These are phyloP conservation scores for Tausonia pullulans DNA, from an alignment of 1,284 basidiomycete species.

Conservation along the genomic window DNA sequence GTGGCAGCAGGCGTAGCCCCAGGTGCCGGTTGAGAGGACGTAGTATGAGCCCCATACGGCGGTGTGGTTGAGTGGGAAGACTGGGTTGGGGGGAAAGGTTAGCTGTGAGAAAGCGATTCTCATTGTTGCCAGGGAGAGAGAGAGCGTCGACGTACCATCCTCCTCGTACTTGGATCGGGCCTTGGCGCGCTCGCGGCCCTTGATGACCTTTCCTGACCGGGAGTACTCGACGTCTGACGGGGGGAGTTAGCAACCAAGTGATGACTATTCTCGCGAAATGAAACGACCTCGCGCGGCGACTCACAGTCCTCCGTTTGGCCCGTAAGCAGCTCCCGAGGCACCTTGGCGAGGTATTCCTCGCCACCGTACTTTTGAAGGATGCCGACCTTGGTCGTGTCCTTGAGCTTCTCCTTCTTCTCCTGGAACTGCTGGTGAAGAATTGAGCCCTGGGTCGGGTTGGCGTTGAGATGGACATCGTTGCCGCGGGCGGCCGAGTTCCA, in stretches of 20 bases:
- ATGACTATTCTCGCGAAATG: background rate
- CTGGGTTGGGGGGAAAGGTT: slow-evolving; percentile 34
- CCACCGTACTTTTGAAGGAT: slow-evolving; percentile 89
- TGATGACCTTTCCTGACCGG: slow-evolving; percentile 76
- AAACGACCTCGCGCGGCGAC: slow-evolving; percentile 4
- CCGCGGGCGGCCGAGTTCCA: slow-evolving; percentile 92
- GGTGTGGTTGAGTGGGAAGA: slow-evolving; percentile 87
- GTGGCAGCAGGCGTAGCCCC: slow-evolving; percentile 96
- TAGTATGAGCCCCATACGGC: slow-evolving; percentile 96
- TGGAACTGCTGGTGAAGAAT: slow-evolving; percentile 81
- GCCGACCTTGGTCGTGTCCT: slow-evolving; percentile 72
- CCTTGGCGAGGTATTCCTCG: slow-evolving; percentile 76
- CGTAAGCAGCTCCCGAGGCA: slow-evolving; percentile 75
- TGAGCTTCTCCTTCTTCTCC: slow-evolving; percentile 82
- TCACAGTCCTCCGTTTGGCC: slow-evolving; percentile 86
- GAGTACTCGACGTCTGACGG: slow-evolving; percentile 78
- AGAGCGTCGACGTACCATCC: slow-evolving; percentile 51
- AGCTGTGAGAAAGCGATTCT: background rate
- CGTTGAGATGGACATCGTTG: slow-evolving; percentile 88
- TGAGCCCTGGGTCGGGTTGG: slow-evolving; percentile 92
- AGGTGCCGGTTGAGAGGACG: slow-evolving; percentile 53
- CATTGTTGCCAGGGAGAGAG: background rate
- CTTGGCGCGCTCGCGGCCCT: slow-evolving; percentile 78
- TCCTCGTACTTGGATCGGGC: slow-evolving; percentile 85
- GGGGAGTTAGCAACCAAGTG: background rate